Percentiles rank a stretch among this genome's conserved stretches.
Conservation (phyloP, 768 basidiomycete genomes). For the Mycena sanguinolenta region DNA sequence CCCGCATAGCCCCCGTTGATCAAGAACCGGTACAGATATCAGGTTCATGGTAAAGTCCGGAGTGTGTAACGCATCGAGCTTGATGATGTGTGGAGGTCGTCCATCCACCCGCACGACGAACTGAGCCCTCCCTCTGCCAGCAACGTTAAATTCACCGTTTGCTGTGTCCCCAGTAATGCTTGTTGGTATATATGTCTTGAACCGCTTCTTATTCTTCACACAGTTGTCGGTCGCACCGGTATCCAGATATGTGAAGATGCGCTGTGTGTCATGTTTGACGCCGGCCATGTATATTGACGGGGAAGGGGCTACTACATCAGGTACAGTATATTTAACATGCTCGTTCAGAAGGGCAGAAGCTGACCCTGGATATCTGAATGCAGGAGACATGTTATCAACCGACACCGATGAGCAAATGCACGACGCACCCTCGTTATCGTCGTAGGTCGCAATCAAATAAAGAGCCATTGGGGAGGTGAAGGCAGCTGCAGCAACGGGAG, state of each 20-base stretch:
- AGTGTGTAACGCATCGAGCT: not conserved
- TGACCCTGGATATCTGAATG: constrained; percentile 20
- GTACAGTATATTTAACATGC: constrained; percentile 9
- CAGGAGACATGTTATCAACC: constrained; percentile 16
- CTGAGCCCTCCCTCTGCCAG: not conserved
- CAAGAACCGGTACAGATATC: constrained; percentile 10
- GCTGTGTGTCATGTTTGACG: not conserved
- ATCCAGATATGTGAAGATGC: not conserved
- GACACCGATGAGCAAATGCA: not conserved
- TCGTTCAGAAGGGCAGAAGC: constrained; percentile 22
- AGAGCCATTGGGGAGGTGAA: constrained; percentile 17
- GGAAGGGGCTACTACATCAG: not conserved
- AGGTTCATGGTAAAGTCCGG: constrained; percentile 18
- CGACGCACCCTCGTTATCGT: constrained; percentile 7
- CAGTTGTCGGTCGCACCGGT: no score
- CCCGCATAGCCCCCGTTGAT: constrained; percentile 12
- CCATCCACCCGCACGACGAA: not conserved
- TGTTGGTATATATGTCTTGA: no score
- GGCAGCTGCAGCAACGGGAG: not conserved
- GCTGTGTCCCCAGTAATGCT: no score
- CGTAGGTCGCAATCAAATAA: no score
- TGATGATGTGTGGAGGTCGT: not conserved
- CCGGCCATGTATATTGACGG: not conserved
- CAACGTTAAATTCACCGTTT: no score
- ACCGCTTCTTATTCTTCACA: no score